These are phyloP conservation scores for Lentinula raphanica DNA, from an alignment of 768 basidiomycete genomes.

Conservation along the genomic window DNA sequence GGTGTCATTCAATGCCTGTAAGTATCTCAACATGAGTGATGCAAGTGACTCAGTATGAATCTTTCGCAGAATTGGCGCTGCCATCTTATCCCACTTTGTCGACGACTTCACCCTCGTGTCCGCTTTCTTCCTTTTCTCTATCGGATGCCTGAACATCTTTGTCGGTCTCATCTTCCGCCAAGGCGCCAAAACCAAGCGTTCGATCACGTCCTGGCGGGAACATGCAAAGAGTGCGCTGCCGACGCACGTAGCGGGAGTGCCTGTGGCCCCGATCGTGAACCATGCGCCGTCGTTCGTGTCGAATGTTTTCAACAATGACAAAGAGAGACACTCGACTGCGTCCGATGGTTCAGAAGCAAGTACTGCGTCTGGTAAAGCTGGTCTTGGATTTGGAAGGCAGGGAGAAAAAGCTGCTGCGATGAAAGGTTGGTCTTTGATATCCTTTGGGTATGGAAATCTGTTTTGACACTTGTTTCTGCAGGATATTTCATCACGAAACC, in stretches of 20 bases:
- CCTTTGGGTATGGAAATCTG: conserved; percentile 12
- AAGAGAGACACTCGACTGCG: conserved; percentile 7
- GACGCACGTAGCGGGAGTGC: conserved; percentile 24
- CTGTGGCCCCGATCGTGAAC: conserved; percentile 30
- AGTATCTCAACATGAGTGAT: too few relatives aligned
- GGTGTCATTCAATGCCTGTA: conserved; percentile 85
- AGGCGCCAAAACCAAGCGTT: conserved; percentile 57
- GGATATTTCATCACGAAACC: conserved; percentile 58
- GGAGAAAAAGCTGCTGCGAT: conserved; percentile 74
- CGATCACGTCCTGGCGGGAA: conserved; percentile 62
- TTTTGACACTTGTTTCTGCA: conserved; percentile 14
- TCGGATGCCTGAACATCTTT: conserved; percentile 80
- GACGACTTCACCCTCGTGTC: conserved; percentile 82
- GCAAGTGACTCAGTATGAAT: too few relatives aligned
- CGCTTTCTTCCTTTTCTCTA: conserved; percentile 78
- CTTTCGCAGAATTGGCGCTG: conserved; percentile 50
- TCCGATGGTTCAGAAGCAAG: conserved; percentile 4
- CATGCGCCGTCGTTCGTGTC: conserved; percentile 29
- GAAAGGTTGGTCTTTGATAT: conserved; percentile 38
- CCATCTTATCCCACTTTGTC: conserved; percentile 72
- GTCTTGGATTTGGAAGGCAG: conserved; percentile 76
- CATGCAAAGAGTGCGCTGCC: conserved; percentile 55
- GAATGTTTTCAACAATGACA: conserved; percentile 20
- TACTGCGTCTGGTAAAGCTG: conserved; percentile 27
- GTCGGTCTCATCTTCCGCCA: conserved; percentile 78